Base-by-base conservation (phyloP, 1,139 yeast species). In the Candida freyschussii region DNA sequence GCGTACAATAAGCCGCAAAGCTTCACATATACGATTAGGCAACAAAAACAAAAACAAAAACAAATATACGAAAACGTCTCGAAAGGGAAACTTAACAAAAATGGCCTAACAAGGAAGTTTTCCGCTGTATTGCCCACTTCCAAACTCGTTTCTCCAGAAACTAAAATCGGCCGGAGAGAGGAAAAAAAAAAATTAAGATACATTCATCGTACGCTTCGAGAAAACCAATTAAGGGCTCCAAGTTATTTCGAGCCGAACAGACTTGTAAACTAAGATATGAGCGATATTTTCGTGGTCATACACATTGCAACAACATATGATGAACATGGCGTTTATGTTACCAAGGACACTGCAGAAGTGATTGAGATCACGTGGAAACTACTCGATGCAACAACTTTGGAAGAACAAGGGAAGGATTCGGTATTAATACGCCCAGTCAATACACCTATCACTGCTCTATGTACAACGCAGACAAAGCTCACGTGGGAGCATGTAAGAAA, bases 261-360 rank as follows among this genome's bases (percentile, higher is more conserved):
- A n/a, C n/a, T n/a, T n/a, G n/a, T n/a, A n/a, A n/a, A n/a, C 11
- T 19, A 11, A 19, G 13, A 17, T n/a, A 75, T 75, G 80, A 62
- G 72, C 48, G 83, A 76, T 52, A 62, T 70, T 27, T 79, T 74
- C 53, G 73, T 81, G 46, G 79, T 78, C 36, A 61, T 78, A 26
- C 78, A 78, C 43, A 57, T 78, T 27, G 69, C 78, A 37, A 75
- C 85, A 22, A 81, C 89, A 13, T 75, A 82, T 46, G 87, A 79
- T 51, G 87, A 79, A 36, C 67, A 74, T 32, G 67, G 74, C 21
- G 65, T 69, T 21, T 71, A 73, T 47, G 72, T 77, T 30, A 60
- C 79, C 21, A 72, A 70, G 43, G 91, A 81, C 53, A 63, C 80
- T 11, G 65, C 79, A 8, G 91, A 82, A 56, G 60, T 75, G 43